phyloP scores from a whole-genome alignment of 768 basidiomycete species.

The Naganishia vaughanmartiniae region DNA sequence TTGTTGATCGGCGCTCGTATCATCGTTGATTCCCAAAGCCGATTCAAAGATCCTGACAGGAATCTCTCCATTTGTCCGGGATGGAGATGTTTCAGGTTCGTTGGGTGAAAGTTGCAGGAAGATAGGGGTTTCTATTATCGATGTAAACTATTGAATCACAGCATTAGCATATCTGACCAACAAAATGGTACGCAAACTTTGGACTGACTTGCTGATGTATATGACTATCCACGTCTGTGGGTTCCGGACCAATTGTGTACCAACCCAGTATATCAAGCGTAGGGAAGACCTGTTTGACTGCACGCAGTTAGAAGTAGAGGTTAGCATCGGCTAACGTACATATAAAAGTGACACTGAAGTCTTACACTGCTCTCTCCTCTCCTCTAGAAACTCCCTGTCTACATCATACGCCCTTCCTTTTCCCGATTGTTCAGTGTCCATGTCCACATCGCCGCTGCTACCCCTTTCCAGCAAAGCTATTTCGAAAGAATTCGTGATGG shows the following conservation, averaged over 20 bases:
- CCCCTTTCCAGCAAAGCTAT: slow-evolving; percentile 54
- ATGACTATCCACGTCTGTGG: slow-evolving; percentile 70
- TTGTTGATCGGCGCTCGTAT: slow-evolving; percentile 56
- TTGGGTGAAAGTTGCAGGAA: slow-evolving; percentile 66
- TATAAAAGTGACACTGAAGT: background rate
- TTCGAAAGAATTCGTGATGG: slow-evolving; percentile 96
- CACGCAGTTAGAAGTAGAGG: background rate
- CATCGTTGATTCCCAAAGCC: slow-evolving; percentile 70
- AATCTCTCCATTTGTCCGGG: slow-evolving; percentile 56
- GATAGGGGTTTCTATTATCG: slow-evolving; percentile 82
- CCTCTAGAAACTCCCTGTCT: slow-evolving; percentile 76
- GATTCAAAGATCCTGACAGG: slow-evolving; percentile 94
- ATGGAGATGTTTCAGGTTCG: slow-evolving; percentile 49
- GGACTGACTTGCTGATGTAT: slow-evolving; percentile 76
- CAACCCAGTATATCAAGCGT: slow-evolving; percentile 96
- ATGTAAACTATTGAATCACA: slow-evolving; percentile 63
- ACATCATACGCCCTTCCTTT: slow-evolving; percentile 52
- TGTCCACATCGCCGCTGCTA: slow-evolving; percentile 57
- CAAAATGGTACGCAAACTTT: background rate
- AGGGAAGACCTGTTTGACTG: slow-evolving; percentile 98
- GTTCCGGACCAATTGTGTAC: slow-evolving; percentile 82
- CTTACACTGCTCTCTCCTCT: slow-evolving; percentile 83
- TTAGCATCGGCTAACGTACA: background rate
- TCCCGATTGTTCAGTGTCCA: slow-evolving; percentile 34
- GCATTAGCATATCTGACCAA: slow-evolving; percentile 3